A percentile compares a stretch with the other conserved stretches of the same genome.
phyloP scores from a whole-genome alignment of 2,329 filamentous ascomycete species.

The Cyanodermella asteris region DNA sequence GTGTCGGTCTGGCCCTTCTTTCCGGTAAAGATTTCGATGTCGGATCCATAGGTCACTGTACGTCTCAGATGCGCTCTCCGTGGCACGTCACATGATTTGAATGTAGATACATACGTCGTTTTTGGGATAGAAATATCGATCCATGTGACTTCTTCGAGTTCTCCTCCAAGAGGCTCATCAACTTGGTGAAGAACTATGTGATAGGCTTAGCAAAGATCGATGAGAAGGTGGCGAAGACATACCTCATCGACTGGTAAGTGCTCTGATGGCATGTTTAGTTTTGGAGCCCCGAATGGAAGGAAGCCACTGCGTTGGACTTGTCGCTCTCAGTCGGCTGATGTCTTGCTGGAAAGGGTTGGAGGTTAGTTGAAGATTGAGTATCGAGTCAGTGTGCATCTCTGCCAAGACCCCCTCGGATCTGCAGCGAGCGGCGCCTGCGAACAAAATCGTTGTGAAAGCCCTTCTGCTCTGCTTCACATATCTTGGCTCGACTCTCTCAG shows the following conservation, averaged over 20 bases:
- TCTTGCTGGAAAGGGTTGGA: no score
- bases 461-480: no score
- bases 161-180: slow-evolving; percentile 25
- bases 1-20: slow-evolving; percentile 3
- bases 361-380: no score
- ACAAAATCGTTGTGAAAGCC: no score
- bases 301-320: no score
- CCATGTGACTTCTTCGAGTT: slow-evolving; percentile 27
- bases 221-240: background rate
- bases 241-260: slow-evolving; percentile 3
- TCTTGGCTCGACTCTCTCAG: no score
- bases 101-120: slow-evolving; percentile 18
- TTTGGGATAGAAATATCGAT: slow-evolving; percentile 29
- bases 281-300: no score
- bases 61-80: background rate
- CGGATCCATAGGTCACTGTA: slow-evolving; percentile 1
- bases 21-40: slow-evolving; percentile 2
- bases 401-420: no score
- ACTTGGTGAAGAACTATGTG: slow-evolving; percentile 26
- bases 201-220: background rate
- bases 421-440: no score
- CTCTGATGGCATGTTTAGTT: background rate
- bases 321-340: no score
- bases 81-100: background rate
- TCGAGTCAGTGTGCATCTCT: no score